phyloP scores from a whole-genome alignment of 805 yeast species.

The Myxozyma melibiosi region DNA sequence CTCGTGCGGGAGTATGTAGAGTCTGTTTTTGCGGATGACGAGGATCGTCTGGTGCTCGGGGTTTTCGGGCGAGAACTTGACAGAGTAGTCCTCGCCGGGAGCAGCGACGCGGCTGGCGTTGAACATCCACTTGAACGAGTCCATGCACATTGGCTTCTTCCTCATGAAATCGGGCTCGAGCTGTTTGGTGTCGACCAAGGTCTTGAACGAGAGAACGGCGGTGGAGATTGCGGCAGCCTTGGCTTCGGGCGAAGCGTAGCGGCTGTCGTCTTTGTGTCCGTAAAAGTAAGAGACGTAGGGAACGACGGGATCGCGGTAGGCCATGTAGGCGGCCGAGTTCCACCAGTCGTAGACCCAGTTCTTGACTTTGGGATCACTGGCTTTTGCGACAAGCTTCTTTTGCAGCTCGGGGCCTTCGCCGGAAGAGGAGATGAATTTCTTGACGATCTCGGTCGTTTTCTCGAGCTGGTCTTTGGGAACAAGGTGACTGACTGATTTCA shows the following conservation, averaged over 20 bases:
- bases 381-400: slow-evolving; percentile 58
- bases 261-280: slow-evolving; percentile 68
- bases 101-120: slow-evolving; percentile 82
- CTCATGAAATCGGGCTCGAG: slow-evolving; percentile 78
- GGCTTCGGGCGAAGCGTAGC: slow-evolving; percentile 42
- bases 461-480: slow-evolving; percentile 54
- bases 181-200: slow-evolving; percentile 65
- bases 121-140: slow-evolving; percentile 87
- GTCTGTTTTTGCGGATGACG: slow-evolving; percentile 74
- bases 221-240: slow-evolving; percentile 77
- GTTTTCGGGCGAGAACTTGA: slow-evolving; percentile 45
- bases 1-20: slow-evolving; percentile 64
- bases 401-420: slow-evolving; percentile 74
- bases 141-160: slow-evolving; percentile 90
- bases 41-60: slow-evolving; percentile 63
- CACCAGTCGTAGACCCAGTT: slow-evolving; percentile 93
- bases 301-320: slow-evolving; percentile 90
- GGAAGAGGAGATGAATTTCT: slow-evolving; percentile 63
- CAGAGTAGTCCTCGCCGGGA: slow-evolving; percentile 59
- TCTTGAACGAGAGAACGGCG: slow-evolving; percentile 68
- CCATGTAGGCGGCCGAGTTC: slow-evolving; percentile 91
- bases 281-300: slow-evolving; percentile 92
- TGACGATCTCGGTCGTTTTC: slow-evolving; percentile 58
- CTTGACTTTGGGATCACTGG: slow-evolving; percentile 57
- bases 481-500: slow-evolving; percentile 72